A percentile compares a stretch with the other conserved stretches of the same genome.
Conservation (phyloP, 2,329 filamentous ascomycete genomes). For the Microcyclosporella mali region DNA sequence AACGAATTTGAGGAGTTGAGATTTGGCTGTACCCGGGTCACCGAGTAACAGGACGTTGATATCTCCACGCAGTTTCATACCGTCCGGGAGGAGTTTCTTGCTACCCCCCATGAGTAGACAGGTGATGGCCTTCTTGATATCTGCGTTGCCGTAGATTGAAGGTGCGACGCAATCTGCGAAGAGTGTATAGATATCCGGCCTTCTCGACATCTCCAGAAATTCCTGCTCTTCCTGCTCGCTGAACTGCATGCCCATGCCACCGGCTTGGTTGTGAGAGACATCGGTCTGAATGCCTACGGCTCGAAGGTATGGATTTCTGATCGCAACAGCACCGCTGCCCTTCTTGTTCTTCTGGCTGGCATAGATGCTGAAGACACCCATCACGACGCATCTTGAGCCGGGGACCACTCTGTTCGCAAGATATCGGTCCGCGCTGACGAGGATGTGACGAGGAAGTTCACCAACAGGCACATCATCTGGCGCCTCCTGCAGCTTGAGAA, state of each 20-base stretch:
- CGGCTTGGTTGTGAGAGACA: conserved; percentile 81
- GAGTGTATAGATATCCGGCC: conserved; percentile 84
- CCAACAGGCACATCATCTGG: conserved; percentile 96
- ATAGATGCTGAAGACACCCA: conserved; percentile 97
- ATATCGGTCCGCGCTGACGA: conserved; percentile 94
- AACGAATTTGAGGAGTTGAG: conserved; percentile 93
- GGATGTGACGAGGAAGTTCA: conserved; percentile 87
- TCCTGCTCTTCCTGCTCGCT: conserved; percentile 96
- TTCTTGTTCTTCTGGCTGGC: conserved; percentile 77
- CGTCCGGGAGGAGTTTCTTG: conserved; percentile 95
- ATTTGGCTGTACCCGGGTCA: conserved; percentile 97
- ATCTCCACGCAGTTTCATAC: conserved; percentile 94
- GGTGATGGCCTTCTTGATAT: conserved; percentile 96
- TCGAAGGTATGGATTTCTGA: conserved; percentile 88
- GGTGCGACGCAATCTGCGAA: conserved; percentile 92
- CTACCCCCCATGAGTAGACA: conserved; percentile 90
- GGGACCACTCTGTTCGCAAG: conserved; percentile 93
- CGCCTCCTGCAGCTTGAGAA: conserved; percentile 95
- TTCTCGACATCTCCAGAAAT: conserved; percentile 81
- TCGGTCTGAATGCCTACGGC: conserved; percentile 90
- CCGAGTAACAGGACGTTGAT: conserved; percentile 96
- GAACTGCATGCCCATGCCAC: conserved; percentile 62
- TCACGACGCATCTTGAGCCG: conserved; percentile 87
- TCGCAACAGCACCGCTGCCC: conserved; percentile 78
- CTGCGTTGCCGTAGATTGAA: conserved; percentile 90